Conservation (phyloP, 495 filamentous ascomycete genomes). For the Xylaria telfairii region DNA sequence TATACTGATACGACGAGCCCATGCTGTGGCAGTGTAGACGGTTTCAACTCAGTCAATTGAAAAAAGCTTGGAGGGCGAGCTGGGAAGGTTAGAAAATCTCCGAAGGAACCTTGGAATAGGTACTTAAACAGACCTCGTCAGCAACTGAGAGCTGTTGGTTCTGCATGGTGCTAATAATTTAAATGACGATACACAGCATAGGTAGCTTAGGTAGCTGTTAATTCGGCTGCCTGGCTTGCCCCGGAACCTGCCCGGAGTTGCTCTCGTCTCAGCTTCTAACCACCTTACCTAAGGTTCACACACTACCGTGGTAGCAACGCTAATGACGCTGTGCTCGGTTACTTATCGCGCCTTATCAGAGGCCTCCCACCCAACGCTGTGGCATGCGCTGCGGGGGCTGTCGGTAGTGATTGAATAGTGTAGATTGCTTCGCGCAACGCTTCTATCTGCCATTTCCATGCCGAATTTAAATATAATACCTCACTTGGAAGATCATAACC, state of each 20-base stretch:
- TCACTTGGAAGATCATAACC: background rate
- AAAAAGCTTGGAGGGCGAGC: background rate
- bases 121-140: background rate
- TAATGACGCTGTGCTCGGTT: conserved; percentile 2
- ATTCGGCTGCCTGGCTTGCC: conserved; percentile 14
- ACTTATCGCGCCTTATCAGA: conserved; percentile 1
- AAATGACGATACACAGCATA: background rate
- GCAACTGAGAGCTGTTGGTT: too few species aligned
- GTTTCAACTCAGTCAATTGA: too few species aligned
- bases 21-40: background rate
- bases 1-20: background rate
- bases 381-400: background rate
- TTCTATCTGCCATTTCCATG: background rate
- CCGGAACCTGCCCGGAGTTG: background rate
- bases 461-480: background rate
- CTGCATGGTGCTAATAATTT: background rate
- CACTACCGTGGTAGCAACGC: background rate
- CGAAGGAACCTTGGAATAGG: too few species aligned
- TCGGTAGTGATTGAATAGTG: background rate
- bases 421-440: background rate
- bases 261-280: background rate
- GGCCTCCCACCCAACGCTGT: background rate
- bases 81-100: too few species aligned
- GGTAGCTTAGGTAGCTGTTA: background rate
- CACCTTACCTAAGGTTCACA: too few species aligned